Evolutionary conservation across 1,139 yeast genomes (phyloP).

Genomic region (Taphrina communis): DNA sequence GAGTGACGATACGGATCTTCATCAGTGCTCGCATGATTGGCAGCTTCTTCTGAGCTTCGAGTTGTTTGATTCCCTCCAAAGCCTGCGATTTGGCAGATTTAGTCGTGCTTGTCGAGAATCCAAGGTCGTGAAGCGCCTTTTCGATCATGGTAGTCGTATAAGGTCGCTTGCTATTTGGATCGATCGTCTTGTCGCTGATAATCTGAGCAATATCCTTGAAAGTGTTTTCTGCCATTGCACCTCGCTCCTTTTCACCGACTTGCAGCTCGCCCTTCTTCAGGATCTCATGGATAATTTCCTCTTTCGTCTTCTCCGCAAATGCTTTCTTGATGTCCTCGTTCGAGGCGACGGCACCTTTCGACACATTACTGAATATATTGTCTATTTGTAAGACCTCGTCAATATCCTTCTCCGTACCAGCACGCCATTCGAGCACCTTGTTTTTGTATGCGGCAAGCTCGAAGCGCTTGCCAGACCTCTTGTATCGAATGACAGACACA

Average conservation of each 20-base stretch:
- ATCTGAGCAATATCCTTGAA: slow-evolving; percentile 83
- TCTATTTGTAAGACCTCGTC: slow-evolving; percentile 96
- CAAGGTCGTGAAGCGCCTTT: slow-evolving; percentile 78
- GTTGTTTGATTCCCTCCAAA: slow-evolving; percentile 80
- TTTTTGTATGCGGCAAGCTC: slow-evolving; percentile 97
- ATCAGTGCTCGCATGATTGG: slow-evolving; percentile 95
- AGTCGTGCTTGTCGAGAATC: slow-evolving; percentile 78
- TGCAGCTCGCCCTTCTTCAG: slow-evolving; percentile 91
- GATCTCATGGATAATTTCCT: slow-evolving; percentile 70
- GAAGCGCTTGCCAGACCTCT: slow-evolving; percentile 71
- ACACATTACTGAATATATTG: slow-evolving; percentile 90
- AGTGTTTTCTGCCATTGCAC: slow-evolving; percentile 72
- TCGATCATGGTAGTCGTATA: slow-evolving; percentile 94
- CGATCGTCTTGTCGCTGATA: slow-evolving; percentile 87
- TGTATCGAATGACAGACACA: slow-evolving; percentile 89
- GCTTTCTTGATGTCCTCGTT: slow-evolving; percentile 77
- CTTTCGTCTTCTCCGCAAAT: slow-evolving; percentile 77
- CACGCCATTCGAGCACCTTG: slow-evolving; percentile 92
- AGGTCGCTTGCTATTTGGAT: slow-evolving; percentile 85
- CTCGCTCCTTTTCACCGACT: slow-evolving; percentile 90
- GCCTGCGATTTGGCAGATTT: slow-evolving; percentile 80
- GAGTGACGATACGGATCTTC: slow-evolving; percentile 70
- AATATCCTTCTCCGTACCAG: slow-evolving; percentile 72
- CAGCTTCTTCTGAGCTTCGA: slow-evolving; percentile 77
- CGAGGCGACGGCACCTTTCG: slow-evolving; percentile 93